phyloP scores from a whole-genome alignment of 2,329 filamentous ascomycete genomes.

The Orbilia blumenaviensis region DNA sequence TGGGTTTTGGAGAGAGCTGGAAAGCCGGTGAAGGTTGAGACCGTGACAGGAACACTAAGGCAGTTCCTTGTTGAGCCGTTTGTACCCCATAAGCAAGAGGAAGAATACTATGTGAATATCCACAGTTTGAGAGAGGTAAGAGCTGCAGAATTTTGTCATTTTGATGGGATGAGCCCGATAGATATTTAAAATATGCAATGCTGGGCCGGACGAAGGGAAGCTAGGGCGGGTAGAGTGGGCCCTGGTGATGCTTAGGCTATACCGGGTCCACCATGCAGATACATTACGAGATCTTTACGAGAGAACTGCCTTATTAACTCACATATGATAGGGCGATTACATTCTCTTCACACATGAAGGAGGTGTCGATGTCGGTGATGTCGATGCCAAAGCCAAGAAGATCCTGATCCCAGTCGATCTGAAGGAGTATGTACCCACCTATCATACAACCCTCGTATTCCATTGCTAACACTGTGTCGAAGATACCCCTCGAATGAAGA shows the following conservation, averaged over 20 bases:
- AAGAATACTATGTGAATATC: conserved; percentile 99
- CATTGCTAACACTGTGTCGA: background rate
- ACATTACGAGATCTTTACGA: conserved; percentile 9
- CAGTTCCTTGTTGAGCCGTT: conserved; percentile 99
- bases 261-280: conserved; percentile 20
- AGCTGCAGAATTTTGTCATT: conserved; percentile 59
- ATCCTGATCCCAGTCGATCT: conserved; percentile 96
- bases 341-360: conserved; percentile 99
- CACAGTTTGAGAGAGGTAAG: conserved; percentile 99
- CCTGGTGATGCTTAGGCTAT: conserved; percentile 27
- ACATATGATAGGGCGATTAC: conserved; percentile 84
- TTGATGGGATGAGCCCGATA: conserved; percentile 10
- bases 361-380: conserved; percentile 99
- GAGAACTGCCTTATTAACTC: background rate
- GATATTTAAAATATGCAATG: conserved; percentile 30
- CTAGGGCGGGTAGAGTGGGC: conserved; percentile 24
- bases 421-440: conserved; percentile 66
- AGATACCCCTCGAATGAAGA: conserved; percentile 91
- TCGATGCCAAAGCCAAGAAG: conserved; percentile 99
- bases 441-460: background rate
- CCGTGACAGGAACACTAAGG: conserved; percentile 83
- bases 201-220: conserved; percentile 52
- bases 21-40: conserved; percentile 93
- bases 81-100: conserved; percentile 91
- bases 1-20: conserved; percentile 93